phyloP scores from a whole-genome alignment of 2,329 filamentous ascomycete species.

The Pseudocercospora vitis region DNA sequence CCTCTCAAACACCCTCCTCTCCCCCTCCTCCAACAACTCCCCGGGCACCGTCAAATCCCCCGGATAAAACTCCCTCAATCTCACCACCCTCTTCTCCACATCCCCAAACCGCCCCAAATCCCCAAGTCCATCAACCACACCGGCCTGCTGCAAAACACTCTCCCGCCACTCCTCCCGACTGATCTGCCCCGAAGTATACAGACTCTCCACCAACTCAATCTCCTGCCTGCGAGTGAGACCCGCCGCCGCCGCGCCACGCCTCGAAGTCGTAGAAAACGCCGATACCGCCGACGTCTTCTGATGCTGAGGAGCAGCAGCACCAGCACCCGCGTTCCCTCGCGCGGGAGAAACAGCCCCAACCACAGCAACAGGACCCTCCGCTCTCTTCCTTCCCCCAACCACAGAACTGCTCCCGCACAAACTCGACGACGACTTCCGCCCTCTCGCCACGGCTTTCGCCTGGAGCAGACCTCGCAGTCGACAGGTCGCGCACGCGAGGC shows the following conservation, averaged over 20 bases:
- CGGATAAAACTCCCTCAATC: slow-evolving; percentile 23
- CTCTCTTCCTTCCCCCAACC: not conserved
- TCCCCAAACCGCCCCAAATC: slow-evolving; percentile 6
- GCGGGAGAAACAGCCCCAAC: too few species aligned
- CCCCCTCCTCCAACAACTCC: slow-evolving; percentile 66
- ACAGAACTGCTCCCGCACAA: not conserved
- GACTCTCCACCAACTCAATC: slow-evolving; percentile 19
- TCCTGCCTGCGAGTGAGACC: slow-evolving; percentile 22
- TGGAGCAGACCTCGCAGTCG: slow-evolving; percentile 18
- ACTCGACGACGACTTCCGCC: too few species aligned
- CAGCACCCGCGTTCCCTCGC: too few species aligned
- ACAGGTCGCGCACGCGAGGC: slow-evolving; percentile 14
- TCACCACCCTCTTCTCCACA: slow-evolving; percentile 18
- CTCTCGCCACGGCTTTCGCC: slow-evolving; percentile 16
- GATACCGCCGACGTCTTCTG: too few species aligned
- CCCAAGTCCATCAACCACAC: slow-evolving; percentile 11
- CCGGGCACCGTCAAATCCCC: slow-evolving; percentile 72
- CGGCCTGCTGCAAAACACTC: slow-evolving; percentile 20
- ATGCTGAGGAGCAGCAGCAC: too few species aligned
- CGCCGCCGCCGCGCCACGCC: too few species aligned
- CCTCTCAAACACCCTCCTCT: slow-evolving; percentile 73
- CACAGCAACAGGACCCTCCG: not conserved
- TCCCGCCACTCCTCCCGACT: slow-evolving; percentile 25
- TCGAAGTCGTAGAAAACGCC: too few species aligned
- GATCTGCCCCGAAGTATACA: slow-evolving; percentile 24